Evolutionary conservation across 495 filamentous ascomycete species (phyloP), one percentile per base, ranked within the genome.

Genomic region (Aspergillus campestris): DNA sequence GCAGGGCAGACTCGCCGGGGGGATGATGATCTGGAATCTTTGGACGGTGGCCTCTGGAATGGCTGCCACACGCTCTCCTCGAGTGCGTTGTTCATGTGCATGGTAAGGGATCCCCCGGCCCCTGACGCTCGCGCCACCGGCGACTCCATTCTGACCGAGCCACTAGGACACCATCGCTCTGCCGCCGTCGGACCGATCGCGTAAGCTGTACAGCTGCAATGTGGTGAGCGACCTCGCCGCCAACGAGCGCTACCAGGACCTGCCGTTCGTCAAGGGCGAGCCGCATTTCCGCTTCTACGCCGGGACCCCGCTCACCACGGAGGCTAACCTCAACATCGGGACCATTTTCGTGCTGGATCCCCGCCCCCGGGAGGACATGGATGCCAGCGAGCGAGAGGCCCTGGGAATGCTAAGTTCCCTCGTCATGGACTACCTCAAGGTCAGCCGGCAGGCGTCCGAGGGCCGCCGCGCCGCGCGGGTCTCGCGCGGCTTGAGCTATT

Each of bases 291-390:
- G 55, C 38, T 77, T 71, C 44, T 75, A 68, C 38, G 73, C 72
- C 7, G 73, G 73, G 38, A 74, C 71, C 0, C 66, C 69, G 3
- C 71, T 91, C 24, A 75, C 81, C 5, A 86, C 82, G 0, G 78
- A 76, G 5, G 74, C 71, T 8, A 82, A 79, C 8, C 77, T 86
- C 53, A 80, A 82, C 24, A 82, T 90, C 50, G 86, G 86, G 18
- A 82, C 77, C 12, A 70, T 87, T 38, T 86, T 81, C 43, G 68
- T 87, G 9, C 54, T 86, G 5, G 84, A 88, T 54, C 61, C 45
- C 7, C 57, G 60, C 6, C 65, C 66, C 1, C 71, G 67, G 3
- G 48, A 67, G 35, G 57, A 55, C 3, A 44, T 77, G 34, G 56
- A 47, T 0, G 15, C 55, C 1, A 44, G 50, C 28, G 67, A 77